phyloP scores from a whole-genome alignment of 192 early-diverging fungal genomes.

The Backusella circina region DNA sequence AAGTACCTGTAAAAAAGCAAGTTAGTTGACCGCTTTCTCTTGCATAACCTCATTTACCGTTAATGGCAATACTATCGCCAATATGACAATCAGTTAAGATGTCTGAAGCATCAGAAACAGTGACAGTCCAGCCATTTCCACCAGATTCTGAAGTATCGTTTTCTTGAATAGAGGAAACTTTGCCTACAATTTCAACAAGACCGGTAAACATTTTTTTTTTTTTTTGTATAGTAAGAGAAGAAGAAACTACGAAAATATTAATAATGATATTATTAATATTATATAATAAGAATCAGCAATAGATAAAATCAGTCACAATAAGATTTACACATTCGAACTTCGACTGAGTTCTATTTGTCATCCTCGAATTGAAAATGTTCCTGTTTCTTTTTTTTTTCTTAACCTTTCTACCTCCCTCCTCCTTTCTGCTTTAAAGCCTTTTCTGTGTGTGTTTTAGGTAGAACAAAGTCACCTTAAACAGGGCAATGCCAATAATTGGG shows the following conservation, averaged over 20 bases:
- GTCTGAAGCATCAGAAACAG: constrained; percentile 61
- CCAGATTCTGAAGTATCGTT: constrained; percentile 75
- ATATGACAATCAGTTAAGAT: constrained; percentile 84
- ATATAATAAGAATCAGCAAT: neutral
- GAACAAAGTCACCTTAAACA: neutral
- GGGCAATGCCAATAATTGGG: neutral
- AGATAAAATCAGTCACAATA: neutral
- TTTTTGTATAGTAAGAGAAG: neutral
- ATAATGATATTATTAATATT: neutral
- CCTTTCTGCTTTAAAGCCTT: neutral
- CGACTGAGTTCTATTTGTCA: neutral
- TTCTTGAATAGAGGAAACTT: constrained; percentile 58
- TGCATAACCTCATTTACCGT: constrained; percentile 55
- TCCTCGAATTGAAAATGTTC: neutral
- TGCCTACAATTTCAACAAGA: constrained; percentile 91
- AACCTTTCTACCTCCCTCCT: too few species aligned
- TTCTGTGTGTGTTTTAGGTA: neutral
- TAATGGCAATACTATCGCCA: constrained; percentile 93
- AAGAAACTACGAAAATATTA: neutral
- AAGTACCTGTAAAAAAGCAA: constrained; percentile 61
- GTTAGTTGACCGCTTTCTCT: neutral
- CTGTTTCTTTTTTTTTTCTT: too few species aligned
- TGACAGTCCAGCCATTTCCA: constrained; percentile 85
- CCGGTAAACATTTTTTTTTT: constrained; percentile 87
- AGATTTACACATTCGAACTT: neutral